Base-by-base conservation (phyloP, 306 rosid genomes). In the Prunus kanzakura region DNA sequence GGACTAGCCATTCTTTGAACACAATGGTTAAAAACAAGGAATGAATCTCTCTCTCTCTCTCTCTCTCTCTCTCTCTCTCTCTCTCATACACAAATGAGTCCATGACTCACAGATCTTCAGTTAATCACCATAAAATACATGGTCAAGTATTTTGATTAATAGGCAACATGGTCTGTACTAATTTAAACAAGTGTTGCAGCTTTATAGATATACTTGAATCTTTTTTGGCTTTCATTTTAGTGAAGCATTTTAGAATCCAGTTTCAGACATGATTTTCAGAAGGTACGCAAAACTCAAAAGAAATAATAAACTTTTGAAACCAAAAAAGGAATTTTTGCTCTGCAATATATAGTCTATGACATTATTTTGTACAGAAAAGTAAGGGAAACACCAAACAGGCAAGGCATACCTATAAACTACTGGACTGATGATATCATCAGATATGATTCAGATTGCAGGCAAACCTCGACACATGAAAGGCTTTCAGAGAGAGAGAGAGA, bases 341-440 rank as follows among this genome's bases (percentile, higher is more conserved):
- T 27, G 13, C 35, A 61, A 27, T 29, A 14, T 61, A 13, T 58
- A 25, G 61, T 20, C 32, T 20, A 13, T 58, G 64, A 58, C 32
- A 58, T 22, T 58, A 57, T 10, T 47, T 57, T 57, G 32, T 57
- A 22, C 64, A 58, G 18, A 58, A 58, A 25, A 23, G 38, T 13
- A 15, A 25, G n/a, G 35, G 38, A 27, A 14, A 61, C 29, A 27
- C 38, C 14, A 27, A 27, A 61, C 66, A 61, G 66, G 41, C 6
- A 58, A 23, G 64, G 60, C 60, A 55, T 19, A 55, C 20, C 60
- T 55, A 55, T n/a, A 14, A 46, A 46, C n/a, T 27, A 51, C 35
- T 69, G 73, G 73, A 69, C 47, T 20, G 6, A 57, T 50, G 62
- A 29, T 29, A 69, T 50, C 61, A 69, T 49, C 60, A 69, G 25